Evolutionary conservation across 2,329 filamentous ascomycete genomes (phyloP).

Genomic region (Aspergillus novoparasiticus): DNA sequence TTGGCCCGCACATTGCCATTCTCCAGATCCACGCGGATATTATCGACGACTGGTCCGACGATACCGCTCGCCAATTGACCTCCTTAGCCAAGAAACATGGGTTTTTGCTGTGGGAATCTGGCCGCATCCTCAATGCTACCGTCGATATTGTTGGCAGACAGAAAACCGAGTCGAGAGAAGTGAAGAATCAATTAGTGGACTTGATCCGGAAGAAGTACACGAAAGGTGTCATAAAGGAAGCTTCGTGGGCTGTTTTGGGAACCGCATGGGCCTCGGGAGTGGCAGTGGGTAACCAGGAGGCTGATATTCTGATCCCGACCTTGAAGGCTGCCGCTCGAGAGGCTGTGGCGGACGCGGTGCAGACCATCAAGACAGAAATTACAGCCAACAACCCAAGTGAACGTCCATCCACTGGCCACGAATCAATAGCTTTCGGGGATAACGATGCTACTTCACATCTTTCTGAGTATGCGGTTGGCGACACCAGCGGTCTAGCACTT

Average conservation of each 20-base stretch:
- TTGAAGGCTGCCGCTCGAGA: conserved; percentile 45
- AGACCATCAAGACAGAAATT: conserved; percentile 46
- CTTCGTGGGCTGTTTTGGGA: conserved; percentile 42
- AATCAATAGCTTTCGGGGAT: conserved; percentile 16
- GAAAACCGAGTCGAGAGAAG: conserved; percentile 30
- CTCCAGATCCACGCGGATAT: conserved; percentile 65
- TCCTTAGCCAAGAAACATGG: conserved; percentile 38
- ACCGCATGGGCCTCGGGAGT: conserved; percentile 43
- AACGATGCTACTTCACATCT: conserved; percentile 24
- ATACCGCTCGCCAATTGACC: conserved; percentile 50
- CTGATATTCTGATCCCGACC: conserved; percentile 45
- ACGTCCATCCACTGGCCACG: conserved; percentile 15
- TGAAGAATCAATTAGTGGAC: conserved; percentile 36
- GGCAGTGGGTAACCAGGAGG: conserved; percentile 39
- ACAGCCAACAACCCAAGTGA: conserved; percentile 27
- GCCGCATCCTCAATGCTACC: conserved; percentile 41
- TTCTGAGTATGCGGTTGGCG: conserved; percentile 23
- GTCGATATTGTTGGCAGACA: conserved; percentile 35
- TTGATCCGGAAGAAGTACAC: conserved; percentile 43
- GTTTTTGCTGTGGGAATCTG: conserved; percentile 46
- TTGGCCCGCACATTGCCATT: conserved; percentile 63
- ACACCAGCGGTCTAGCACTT: conserved; percentile 21
- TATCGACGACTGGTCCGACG: conserved; percentile 61
- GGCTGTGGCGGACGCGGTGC: conserved; percentile 40
- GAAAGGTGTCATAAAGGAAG: conserved; percentile 39